Percentiles rank a stretch among this genome's conserved stretches.
Conservation (phyloP, 805 yeast genomes). For the Wickerhamomyces chambardii region DNA sequence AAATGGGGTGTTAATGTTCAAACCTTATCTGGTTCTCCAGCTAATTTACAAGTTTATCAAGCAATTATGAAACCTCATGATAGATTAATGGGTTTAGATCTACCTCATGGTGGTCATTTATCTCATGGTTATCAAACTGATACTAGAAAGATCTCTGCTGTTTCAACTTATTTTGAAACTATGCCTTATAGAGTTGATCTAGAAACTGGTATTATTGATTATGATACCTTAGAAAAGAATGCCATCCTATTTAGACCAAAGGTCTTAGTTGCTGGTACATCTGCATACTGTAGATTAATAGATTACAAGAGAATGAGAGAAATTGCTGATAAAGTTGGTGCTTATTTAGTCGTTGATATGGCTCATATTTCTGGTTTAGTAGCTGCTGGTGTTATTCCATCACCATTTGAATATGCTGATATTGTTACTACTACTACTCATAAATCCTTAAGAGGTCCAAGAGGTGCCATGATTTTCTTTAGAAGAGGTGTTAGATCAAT, state of each 20-base stretch:
- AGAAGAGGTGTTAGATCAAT: conserved; percentile 90
- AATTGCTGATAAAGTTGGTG: conserved; percentile 96
- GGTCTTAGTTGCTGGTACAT: conserved; percentile 94
- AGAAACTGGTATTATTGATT: conserved; percentile 91
- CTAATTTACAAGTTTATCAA: conserved; percentile 93
- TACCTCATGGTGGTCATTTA: conserved; percentile 98
- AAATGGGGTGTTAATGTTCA: conserved; percentile 99
- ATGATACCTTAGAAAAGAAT: conserved; percentile 87
- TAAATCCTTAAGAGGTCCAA: conserved; percentile 97
- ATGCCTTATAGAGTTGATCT: conserved; percentile 96
- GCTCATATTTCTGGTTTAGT: conserved; percentile 96
- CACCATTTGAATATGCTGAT: conserved; percentile 96
- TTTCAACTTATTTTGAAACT: conserved; percentile 94
- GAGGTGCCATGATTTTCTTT: conserved; percentile 99
- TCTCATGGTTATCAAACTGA: conserved; percentile 98
- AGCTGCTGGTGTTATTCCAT: conserved; percentile 91
- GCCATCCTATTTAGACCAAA: conserved; percentile 93
- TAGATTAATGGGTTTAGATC: conserved; percentile 94
- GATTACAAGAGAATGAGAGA: conserved; percentile 96
- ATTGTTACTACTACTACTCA: conserved; percentile 98
- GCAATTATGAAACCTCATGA: conserved; percentile 94
- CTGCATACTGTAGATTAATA: conserved; percentile 94
- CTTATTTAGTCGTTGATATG: conserved; percentile 94
- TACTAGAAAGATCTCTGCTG: conserved; percentile 87
- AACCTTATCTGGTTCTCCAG: conserved; percentile 95